Conservation (phyloP, 2,329 filamentous ascomycete genomes). For the Pestalotiopsis sp. region DNA sequence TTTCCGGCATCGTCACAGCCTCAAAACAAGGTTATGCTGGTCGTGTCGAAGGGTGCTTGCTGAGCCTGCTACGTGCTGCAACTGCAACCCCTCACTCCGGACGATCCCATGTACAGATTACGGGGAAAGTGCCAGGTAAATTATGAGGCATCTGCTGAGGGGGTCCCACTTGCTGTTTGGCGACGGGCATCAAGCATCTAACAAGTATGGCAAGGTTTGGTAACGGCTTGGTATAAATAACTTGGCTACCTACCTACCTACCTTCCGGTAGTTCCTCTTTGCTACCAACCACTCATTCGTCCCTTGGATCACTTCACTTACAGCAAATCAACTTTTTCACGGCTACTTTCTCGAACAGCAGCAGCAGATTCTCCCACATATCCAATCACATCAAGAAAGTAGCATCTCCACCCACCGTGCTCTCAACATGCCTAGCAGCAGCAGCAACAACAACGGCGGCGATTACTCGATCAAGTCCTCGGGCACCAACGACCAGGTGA, state of each 20-base stretch:
- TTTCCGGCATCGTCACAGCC: not conserved
- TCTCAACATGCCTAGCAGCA: conserved; percentile 28
- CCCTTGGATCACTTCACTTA: no score
- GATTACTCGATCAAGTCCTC: conserved; percentile 48
- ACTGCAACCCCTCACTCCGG: not conserved
- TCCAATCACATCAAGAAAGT: no score
- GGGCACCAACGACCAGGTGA: conserved; percentile 67
- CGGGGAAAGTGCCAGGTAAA: not conserved
- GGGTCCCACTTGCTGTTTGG: not conserved
- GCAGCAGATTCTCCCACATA: no score
- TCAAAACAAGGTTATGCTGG: not conserved
- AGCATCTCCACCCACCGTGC: not conserved
- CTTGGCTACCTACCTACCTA: not conserved
- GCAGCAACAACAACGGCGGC: conserved; percentile 29
- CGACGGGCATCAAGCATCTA: not conserved
- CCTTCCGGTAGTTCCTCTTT: conserved; percentile 6
- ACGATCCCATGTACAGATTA: no score
- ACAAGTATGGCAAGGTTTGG: not conserved
- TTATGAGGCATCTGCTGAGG: not conserved
- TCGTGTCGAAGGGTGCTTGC: not conserved
- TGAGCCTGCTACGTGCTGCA: not conserved
- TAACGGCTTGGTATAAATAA: not conserved
- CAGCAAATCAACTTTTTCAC: no score
- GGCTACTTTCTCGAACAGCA: no score
- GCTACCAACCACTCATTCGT: not conserved